Evolutionary conservation across 2,329 filamentous ascomycete species (phyloP).

Genomic region (Trichoderma arundinaceum): DNA sequence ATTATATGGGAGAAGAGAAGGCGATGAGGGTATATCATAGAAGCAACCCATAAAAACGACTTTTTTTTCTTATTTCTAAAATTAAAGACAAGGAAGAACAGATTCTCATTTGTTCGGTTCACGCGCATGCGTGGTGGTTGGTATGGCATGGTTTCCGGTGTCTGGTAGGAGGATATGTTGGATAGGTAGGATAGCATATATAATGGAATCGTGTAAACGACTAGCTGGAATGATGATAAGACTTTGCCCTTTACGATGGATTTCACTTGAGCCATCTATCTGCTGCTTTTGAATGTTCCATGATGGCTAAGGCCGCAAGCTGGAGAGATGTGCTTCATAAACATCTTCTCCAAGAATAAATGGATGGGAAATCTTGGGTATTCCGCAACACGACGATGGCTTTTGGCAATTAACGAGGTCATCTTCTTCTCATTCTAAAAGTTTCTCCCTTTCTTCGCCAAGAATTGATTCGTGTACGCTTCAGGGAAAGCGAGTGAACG

Average conservation of each 20-base stretch:
- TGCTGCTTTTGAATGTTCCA: neutral
- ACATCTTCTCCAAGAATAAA: neutral
- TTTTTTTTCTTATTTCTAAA: neutral
- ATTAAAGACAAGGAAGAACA: neutral
- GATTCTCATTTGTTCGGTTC: conserved; percentile 12
- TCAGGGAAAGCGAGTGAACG: no score
- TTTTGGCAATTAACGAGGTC: no score
- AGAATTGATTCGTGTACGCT: no score
- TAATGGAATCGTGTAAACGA: conserved; percentile 14
- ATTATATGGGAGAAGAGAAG: conserved; percentile 16
- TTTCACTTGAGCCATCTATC: neutral
- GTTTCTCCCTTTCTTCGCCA: no score
- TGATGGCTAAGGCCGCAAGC: neutral
- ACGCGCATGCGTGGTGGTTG: conserved; percentile 21
- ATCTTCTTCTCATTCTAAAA: no score
- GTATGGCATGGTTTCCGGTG: neutral
- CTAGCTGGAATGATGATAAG: neutral
- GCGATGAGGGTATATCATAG: conserved; percentile 20
- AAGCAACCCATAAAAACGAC: conserved; percentile 15
- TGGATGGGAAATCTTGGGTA: no score
- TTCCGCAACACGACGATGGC: no score
- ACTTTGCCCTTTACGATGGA: neutral
- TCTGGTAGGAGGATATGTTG: conserved; percentile 17
- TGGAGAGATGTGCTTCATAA: neutral
- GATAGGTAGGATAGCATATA: conserved; percentile 26